Percentiles rank a stretch among this genome's conserved stretches.
Evolutionary conservation across 768 basidiomycete genomes (phyloP).

Genomic region (Phlebiopsis flavidoalba): DNA sequence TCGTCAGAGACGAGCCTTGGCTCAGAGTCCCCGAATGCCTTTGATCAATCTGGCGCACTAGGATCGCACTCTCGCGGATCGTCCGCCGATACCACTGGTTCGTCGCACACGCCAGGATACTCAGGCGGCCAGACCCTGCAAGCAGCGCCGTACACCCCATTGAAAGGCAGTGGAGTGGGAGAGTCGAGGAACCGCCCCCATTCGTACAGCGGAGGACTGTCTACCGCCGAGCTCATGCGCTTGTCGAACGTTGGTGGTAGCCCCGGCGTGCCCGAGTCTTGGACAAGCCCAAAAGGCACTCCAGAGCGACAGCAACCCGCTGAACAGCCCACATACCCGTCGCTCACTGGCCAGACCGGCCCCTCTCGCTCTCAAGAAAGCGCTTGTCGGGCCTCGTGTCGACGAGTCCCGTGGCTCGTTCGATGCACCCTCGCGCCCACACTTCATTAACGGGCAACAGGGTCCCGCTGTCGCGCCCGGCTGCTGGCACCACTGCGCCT

Average conservation of each 20-base stretch:
- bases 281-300: conserved; percentile 22
- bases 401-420: conserved; percentile 47
- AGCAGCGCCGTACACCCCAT: conserved; percentile 39
- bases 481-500: conserved; percentile 29
- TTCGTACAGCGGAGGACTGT: conserved; percentile 76
- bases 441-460: conserved; percentile 24
- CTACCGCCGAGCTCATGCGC: conserved; percentile 68
- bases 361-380: conserved; percentile 46
- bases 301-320: conserved; percentile 24
- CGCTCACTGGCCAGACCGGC: conserved; percentile 47
- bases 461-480: conserved; percentile 25
- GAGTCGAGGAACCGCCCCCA: conserved; percentile 76
- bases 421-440: conserved; percentile 53
- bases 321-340: conserved; percentile 54
- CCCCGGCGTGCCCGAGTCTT: conserved; percentile 23
- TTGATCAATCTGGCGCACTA: conserved; percentile 59
- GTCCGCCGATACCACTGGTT: conserved; percentile 70
- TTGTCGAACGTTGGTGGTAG: conserved; percentile 58
- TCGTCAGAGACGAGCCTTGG: conserved; percentile 66
- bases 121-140: conserved; percentile 56
- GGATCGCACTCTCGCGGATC: conserved; percentile 74
- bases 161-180: conserved; percentile 45
- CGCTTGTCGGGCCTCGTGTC: conserved; percentile 22
- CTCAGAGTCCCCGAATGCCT: conserved; percentile 59
- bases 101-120: conserved; percentile 51